phyloP scores from a whole-genome alignment of 177 flowering plant genomes.

The Telopea speciosissima region DNA sequence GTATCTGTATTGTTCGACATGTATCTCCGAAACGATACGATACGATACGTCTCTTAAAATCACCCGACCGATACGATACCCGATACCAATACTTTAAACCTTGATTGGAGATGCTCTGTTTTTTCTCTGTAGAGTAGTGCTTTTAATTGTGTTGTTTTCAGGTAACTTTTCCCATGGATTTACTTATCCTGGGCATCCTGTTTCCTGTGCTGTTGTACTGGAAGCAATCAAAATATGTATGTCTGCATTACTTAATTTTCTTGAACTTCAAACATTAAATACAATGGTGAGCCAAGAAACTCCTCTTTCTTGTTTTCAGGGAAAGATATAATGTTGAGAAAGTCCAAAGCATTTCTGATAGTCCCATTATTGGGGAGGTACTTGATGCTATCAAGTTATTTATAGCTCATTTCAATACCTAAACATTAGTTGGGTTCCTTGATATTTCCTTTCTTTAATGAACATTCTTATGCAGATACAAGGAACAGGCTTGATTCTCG shows the following conservation, averaged over 20 bases:
- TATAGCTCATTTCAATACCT: background rate
- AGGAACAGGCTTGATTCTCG: slow-evolving; percentile 90
- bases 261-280: background rate
- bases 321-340: slow-evolving; percentile 75
- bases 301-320: slow-evolving; percentile 32
- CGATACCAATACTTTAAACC: no score
- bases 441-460: background rate
- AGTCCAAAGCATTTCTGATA: slow-evolving; percentile 60
- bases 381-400: background rate
- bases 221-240: slow-evolving; percentile 88
- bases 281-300: background rate
- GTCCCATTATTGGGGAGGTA: slow-evolving; percentile 98
- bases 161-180: slow-evolving; percentile 94
- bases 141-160: slow-evolving; percentile 21
- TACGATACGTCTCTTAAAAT: no score
- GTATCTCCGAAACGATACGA: no score
- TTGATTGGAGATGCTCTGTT: background rate
- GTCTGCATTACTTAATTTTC: slow-evolving; percentile 10
- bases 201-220: slow-evolving; percentile 90
- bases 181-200: slow-evolving; percentile 98
- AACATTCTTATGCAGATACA: slow-evolving; percentile 56
- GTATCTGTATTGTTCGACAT: no score
- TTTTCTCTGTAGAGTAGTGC: background rate
- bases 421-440: background rate
- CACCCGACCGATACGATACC: no score